Percentiles rank a stretch among this genome's conserved stretches.
Evolutionary conservation across 148 eudicot genomes (phyloP).

Genomic region (Fagopyrum esculentum): DNA sequence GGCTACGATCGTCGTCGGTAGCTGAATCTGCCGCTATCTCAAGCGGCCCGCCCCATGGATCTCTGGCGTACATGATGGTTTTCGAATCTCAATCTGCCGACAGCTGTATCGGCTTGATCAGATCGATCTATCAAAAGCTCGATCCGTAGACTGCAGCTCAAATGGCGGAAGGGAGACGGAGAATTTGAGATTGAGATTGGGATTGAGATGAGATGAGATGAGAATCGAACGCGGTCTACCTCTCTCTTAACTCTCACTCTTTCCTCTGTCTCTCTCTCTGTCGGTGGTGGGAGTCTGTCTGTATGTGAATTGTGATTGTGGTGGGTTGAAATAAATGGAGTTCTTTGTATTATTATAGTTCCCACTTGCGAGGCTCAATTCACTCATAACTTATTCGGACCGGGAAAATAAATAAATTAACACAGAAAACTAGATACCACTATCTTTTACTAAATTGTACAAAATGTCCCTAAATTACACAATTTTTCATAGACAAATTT

Average conservation of each 20-base stretch:
- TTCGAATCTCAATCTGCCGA: neutral
- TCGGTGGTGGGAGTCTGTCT: neutral
- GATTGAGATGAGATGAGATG: neutral
- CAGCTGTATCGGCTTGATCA: neutral
- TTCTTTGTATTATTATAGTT: neutral
- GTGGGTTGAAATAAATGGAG: neutral
- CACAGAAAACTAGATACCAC: too few species aligned
- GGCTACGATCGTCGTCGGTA: conserved; percentile 88
- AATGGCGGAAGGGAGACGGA: neutral
- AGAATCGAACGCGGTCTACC: neutral
- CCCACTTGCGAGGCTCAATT: neutral
- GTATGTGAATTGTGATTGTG: neutral
- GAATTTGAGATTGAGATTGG: neutral
- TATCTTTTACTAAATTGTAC: too few species aligned
- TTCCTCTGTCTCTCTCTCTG: neutral
- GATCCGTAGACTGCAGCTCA: too few species aligned
- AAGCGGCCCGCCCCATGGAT: conserved; percentile 96
- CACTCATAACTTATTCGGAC: neutral
- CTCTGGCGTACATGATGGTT: conserved; percentile 66
- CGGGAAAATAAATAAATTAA: too few species aligned
- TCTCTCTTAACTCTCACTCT: neutral
- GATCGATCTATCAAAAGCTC: neutral
- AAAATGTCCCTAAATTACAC: too few species aligned
- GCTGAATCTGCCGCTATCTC: conserved; percentile 86
- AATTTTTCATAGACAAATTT: too few species aligned